phyloP scores from a whole-genome alignment of 495 filamentous ascomycete species.

The Neurospora discreta region DNA sequence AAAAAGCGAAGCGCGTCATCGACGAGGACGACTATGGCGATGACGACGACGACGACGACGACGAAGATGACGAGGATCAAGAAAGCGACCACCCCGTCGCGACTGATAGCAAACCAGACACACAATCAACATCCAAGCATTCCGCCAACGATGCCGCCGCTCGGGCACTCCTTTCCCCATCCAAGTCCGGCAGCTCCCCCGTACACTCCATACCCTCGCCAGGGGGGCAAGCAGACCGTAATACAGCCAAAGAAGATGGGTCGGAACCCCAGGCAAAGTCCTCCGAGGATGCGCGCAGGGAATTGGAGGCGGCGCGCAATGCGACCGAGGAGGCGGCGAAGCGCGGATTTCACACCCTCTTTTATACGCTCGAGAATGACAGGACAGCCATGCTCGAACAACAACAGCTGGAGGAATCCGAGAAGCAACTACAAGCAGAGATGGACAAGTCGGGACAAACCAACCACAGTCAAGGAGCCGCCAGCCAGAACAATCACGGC shows the following conservation, averaged over 20 bases:
- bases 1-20: constrained; percentile 42
- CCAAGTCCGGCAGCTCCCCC: constrained; percentile 48
- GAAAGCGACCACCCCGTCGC: constrained; percentile 39
- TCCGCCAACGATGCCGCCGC: constrained; percentile 31
- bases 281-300: constrained; percentile 80
- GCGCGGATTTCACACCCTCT: constrained; percentile 78
- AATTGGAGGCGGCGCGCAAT: constrained; percentile 87
- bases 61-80: constrained; percentile 52
- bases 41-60: constrained; percentile 83
- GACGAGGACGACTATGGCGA: constrained; percentile 77
- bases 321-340: constrained; percentile 84
- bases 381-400: constrained; percentile 94
- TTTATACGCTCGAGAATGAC: constrained; percentile 93
- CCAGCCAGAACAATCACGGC: constrained; percentile 54
- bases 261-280: constrained; percentile 45
- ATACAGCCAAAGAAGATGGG: constrained; percentile 28
- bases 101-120: constrained; percentile 29
- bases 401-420: constrained; percentile 90
- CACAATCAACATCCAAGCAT: constrained; percentile 42
- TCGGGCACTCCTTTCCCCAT: constrained; percentile 39
- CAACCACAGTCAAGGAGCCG: constrained; percentile 31
- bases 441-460: constrained; percentile 55
- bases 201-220: constrained; percentile 42
- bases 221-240: constrained; percentile 34
- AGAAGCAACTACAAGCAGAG: constrained; percentile 90